Conservation (phyloP, 1,284 basidiomycete genomes). For the Melampsora americana region DNA sequence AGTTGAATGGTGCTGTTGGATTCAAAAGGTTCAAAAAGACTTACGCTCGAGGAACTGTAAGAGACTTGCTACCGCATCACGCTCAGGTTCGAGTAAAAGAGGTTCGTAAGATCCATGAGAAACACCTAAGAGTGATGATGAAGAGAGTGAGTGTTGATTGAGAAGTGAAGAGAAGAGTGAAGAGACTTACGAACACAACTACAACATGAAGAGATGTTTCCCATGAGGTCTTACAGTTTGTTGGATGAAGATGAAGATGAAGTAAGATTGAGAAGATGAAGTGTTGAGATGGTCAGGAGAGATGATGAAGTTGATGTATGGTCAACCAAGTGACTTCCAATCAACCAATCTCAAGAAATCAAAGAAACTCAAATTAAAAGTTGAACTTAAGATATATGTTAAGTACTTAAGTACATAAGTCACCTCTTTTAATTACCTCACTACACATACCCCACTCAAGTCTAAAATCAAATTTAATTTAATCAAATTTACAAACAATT, state of each 20-base stretch:
- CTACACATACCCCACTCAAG: too few species aligned
- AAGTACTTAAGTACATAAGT: too few species aligned
- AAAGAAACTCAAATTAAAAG: too few species aligned
- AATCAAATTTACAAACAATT: too few species aligned
- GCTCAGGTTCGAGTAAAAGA: slow-evolving; percentile 90
- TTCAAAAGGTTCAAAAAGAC: slow-evolving; percentile 51
- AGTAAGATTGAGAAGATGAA: too few species aligned
- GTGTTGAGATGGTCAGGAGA: neutral
- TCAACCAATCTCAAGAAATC: too few species aligned
- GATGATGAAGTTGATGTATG: too few species aligned
- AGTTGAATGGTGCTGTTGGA: neutral
- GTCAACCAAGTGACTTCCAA: too few species aligned
- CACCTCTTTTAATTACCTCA: too few species aligned
- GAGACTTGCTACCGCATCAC: slow-evolving; percentile 95
- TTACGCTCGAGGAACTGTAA: slow-evolving; percentile 95
- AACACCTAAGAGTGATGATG: slow-evolving; percentile 45
- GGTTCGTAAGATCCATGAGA: slow-evolving; percentile 64
- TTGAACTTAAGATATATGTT: too few species aligned
- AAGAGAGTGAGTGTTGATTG: slow-evolving; percentile 10
- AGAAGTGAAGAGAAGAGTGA: neutral
- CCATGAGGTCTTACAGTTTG: neutral
- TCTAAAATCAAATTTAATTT: too few species aligned
- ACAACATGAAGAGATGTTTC: slow-evolving; percentile 30
- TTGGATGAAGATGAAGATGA: neutral
- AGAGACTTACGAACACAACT: slow-evolving; percentile 33